phyloP scores from a whole-genome alignment of 2,329 filamentous ascomycete genomes.

The Aspergillus latus region DNA sequence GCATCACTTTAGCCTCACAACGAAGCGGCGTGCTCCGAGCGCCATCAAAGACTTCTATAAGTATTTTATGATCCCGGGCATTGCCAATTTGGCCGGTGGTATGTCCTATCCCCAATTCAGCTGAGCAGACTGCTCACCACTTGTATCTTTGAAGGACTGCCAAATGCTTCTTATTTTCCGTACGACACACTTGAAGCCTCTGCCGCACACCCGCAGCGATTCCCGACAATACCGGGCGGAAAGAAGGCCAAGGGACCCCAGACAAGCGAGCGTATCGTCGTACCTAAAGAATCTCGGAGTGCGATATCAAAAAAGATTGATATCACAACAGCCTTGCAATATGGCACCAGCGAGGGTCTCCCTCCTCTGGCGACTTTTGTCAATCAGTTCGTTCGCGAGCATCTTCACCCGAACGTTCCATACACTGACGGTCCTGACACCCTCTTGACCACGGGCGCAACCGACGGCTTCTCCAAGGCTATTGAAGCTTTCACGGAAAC shows the following conservation, averaged over 20 bases:
- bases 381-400: conserved; percentile 71
- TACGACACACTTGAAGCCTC: conserved; percentile 87
- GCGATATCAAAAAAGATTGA: conserved; percentile 69
- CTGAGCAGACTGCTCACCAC: not conserved
- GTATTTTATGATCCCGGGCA: conserved; percentile 68
- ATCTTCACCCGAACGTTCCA: conserved; percentile 77
- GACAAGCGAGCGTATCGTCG: conserved; percentile 58
- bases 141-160: conserved; percentile 61
- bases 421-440: conserved; percentile 76
- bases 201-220: conserved; percentile 71
- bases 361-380: conserved; percentile 76
- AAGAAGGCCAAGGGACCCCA: conserved; percentile 36
- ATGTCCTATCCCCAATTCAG: conserved; percentile 10
- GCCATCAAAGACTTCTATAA: conserved; percentile 81
- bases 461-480: conserved; percentile 79
- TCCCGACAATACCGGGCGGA: conserved; percentile 66
- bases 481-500: conserved; percentile 73
- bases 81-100: conserved; percentile 63
- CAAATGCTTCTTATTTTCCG: conserved; percentile 79
- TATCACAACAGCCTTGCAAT: conserved; percentile 78
- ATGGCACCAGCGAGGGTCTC: conserved; percentile 77
- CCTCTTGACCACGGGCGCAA: conserved; percentile 75
- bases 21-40: conserved; percentile 64
- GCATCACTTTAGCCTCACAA: conserved; percentile 72
- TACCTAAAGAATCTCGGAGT: conserved; percentile 67